Base-by-base conservation (phyloP, 805 yeast genomes). In the Ogataea kodamae region DNA sequence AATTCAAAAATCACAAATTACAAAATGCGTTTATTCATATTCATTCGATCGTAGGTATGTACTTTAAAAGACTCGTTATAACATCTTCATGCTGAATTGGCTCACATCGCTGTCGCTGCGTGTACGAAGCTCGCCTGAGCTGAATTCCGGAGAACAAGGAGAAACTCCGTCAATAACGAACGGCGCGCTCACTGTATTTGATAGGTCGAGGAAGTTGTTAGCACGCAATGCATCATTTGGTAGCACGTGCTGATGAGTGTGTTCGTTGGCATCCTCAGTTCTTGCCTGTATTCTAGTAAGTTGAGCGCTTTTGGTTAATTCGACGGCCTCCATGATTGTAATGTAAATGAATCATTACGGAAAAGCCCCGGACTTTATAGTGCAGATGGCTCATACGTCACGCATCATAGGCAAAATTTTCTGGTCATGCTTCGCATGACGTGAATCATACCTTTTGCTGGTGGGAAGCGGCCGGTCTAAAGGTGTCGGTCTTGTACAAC, bases 151-250 rank as follows among this genome's bases (percentile, higher is more conserved):
- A 5, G 76, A 67, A 6, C 67, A 68, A 21, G 85, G 86, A 1
- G 85, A 77, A 28, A 78, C 68, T 41, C 72, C 60, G 49, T 79
- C 78, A 49, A 80, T 78, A 35, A 80, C 69, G 49, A 78, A 79
- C 46, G 88, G 86, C 57, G 72, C 66, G 38, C 74, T 67, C 31
- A 69, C 59, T 42, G 75, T 76, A 33, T 76, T 68, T 23, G 80
- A 67, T 55, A 79, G 67, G 28, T 68, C 65, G 56, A 79, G 65
- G 57, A 74, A 78, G 21, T 9, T 7, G 45, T 63, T n/a, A n/a
- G n/a, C n/a, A n/a, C n/a, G n/a, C n/a, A n/a, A n/a, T n/a, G n/a
- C n/a, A n/a, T n/a, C n/a, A n/a, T n/a, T n/a, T n/a, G n/a, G n/a
- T n/a, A n/a, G n/a, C n/a, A n/a, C n/a, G n/a, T n/a, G n/a, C n/a